Evolutionary conservation across 1,284 basidiomycete species (phyloP), one percentile per base, ranked within the genome.

Genomic region (Pterulicium gracile): DNA sequence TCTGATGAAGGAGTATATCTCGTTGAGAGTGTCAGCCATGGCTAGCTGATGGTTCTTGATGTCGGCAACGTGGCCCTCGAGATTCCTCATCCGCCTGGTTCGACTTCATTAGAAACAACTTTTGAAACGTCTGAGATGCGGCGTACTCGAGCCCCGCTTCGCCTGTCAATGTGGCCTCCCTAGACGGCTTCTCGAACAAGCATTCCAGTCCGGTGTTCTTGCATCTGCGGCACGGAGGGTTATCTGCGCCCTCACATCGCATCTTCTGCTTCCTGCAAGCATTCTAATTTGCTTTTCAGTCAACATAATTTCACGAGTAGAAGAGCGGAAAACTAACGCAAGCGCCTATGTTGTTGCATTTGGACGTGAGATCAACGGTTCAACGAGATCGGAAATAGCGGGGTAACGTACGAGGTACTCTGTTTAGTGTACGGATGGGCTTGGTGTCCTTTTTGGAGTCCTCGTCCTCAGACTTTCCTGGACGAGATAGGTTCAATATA

Each of bases 131-230:
- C n/a, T n/a, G n/a, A n/a, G n/a, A n/a, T n/a, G n/a, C n/a, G n/a
- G n/a, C n/a, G n/a, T 62, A 92, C 89, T 91, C 89, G 51, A 92
- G 66, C 2, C 90, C 88, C 24, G 88, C 87, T 67, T 86, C 87
- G 49, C 88, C 88, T 2, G 88, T 87, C 42, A 88, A 71, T 48
- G 81, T 85, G 14, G 85, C 82, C 60, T 89, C 86, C 54, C 87
- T 75, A 10, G 82, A 81, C 2, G 90, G 89, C 53, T 92, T 93
- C 61, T 93, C 89, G 56, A 94, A 93, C 15, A 92, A 73, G 67
- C 90, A 94, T 43, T 88, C 83, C 15, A 91, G 72, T 4, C 86
- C 82, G 18, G 85, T 81, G 55, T 90, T 86, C 42, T 85, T 75
- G 62, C 91, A 95, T 32, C 91, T 77, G 57, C 87, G 82, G 64